Evolutionary conservation across 1,284 basidiomycete species (phyloP), one percentile per base, ranked within the genome.

Genomic region (Ganoderma leucocontextum): DNA sequence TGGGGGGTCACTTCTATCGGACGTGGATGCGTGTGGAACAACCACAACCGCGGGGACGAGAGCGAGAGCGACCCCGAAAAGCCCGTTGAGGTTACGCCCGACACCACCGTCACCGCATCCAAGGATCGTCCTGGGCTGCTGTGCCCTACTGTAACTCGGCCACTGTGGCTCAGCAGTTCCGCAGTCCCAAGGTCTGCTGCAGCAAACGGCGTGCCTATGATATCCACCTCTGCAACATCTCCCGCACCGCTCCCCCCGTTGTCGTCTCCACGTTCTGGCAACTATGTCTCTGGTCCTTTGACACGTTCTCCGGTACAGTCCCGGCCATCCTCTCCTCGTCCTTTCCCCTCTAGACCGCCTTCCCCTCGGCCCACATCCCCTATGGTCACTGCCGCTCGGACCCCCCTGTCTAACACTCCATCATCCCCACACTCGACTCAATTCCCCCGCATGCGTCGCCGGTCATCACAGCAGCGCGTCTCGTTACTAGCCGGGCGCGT

Each of bases 1-100:
- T 95, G 91, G 90, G 90, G 90, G 5, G 92, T 95, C 72, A 94
- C 92, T 10, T 92, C 88, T 42, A 89, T 94, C 59, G 93, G 93
- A 25, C 86, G 91, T 62, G 93, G 93, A n/a, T 93, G 93, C 77
- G 84, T 92, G 79, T 94, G 92, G 91, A 84, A 83, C 55, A 80
- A 83, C 70, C 80, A 81, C 57, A 77, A 82, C 41, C 81, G 82
- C 29, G 75, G 73, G 53, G 72, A 70, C 44, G 68, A 72, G 42
- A 70, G 63, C 63, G 68, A 64, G 62, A 75, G 64, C 68, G 68
- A 68, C 68, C 67, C 60, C 64, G 67, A 72, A 36, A 68, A 66
- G 38, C 35, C 62, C 13, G 62, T 67, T 22, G 62, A 62, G 22
- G 59, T 67, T 44, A 49, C 64, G 33, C 53, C 61, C 33, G 67